Base-by-base conservation (phyloP, 768 basidiomycete genomes). In the Postia placenta region DNA sequence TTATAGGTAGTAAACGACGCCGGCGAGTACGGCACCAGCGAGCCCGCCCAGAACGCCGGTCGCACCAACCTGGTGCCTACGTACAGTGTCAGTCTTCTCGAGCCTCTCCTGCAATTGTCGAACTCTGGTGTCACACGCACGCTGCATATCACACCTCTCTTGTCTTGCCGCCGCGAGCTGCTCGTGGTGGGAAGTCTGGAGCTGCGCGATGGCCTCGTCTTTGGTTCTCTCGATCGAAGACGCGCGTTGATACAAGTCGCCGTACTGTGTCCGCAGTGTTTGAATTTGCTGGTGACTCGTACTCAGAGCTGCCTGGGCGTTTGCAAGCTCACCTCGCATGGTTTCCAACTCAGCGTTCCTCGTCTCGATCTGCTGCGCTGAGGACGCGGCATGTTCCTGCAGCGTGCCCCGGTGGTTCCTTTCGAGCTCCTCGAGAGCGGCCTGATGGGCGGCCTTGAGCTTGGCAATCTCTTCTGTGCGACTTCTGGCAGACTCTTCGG, bases 341-440 rank as follows among this genome's bases (percentile, higher is more conserved):
- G 45, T 24, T 6, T 30, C 12, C 26, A 45, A 30, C 45, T 45
- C 45, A 33, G n/a, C 23, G 11, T 45, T 19, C 25, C 45, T 28
- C 20, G 20, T 45, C n/a, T 45, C 33, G 28, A 45, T 33, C 26
- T 45, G 30, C 19, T 45, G 45, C 19, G 36, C 14, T 17, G 45
- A 45, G 19, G 27, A 17, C 17, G 27, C 25, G 20, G 26, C 45
- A 17, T 45, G 45, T 17, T 45, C 30, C 33, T 45, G 28, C 30
- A 45, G 23, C 20, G 45, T 17, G 2, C 14, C 11, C n/a, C 45
- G 24, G 23, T 45, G 28, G 17, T 45, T 45, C n/a, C 14, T 28
- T 11, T 45, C 20, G 11, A 45, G 45, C 30, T 45, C 45, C 27
- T 45, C 30, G 30, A 45, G 11, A 4, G 45, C 45, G n/a, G 45